These are phyloP conservation scores for Hypoxylon rubiginosum DNA, from an alignment of 2,329 filamentous ascomycete species.

Conservation along the genomic window DNA sequence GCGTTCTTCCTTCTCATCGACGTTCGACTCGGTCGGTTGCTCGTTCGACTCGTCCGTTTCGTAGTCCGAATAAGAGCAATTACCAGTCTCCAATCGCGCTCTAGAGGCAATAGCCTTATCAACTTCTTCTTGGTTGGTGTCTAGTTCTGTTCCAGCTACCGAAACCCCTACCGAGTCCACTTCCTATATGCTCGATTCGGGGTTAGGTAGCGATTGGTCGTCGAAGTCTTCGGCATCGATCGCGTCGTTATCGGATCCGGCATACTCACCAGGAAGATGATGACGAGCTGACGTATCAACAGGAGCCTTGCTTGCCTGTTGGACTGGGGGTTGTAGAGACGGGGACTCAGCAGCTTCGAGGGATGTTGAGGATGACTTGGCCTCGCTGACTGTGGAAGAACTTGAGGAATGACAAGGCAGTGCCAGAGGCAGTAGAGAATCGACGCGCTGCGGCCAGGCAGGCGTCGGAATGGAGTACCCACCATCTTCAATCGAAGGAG, in stretches of 20 bases:
- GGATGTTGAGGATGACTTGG: constrained; percentile 60
- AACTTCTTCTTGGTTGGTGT: constrained; percentile 14
- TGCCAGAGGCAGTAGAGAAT: constrained; percentile 56
- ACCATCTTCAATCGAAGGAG: constrained; percentile 99
- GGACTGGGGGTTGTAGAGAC: constrained; percentile 46
- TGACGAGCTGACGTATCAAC: constrained; percentile 50
- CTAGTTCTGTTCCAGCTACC: constrained; percentile 20
- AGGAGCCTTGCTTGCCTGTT: constrained; percentile 54
- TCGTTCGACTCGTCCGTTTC: constrained; percentile 32
- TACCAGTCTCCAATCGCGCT: constrained; percentile 38
- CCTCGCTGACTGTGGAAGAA: constrained; percentile 52
- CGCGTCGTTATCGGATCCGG: constrained; percentile 50
- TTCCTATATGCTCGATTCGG: constrained; percentile 31
- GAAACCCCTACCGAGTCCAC: constrained; percentile 25
- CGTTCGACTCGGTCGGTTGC: constrained; percentile 26
- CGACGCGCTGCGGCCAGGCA: constrained; percentile 61
- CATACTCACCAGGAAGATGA: constrained; percentile 66
- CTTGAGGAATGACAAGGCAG: constrained; percentile 49
- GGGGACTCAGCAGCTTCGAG: constrained; percentile 54
- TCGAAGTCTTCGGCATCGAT: constrained; percentile 49
- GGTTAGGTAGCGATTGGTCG: constrained; percentile 29
- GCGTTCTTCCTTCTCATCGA: constrained; percentile 45
- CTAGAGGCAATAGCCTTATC: constrained; percentile 28
- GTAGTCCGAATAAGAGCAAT: constrained; percentile 38
- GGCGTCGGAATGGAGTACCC: constrained; percentile 69